phyloP scores from a whole-genome alignment of 495 filamentous ascomycete species.

The Rhizodiscina lignyota region DNA sequence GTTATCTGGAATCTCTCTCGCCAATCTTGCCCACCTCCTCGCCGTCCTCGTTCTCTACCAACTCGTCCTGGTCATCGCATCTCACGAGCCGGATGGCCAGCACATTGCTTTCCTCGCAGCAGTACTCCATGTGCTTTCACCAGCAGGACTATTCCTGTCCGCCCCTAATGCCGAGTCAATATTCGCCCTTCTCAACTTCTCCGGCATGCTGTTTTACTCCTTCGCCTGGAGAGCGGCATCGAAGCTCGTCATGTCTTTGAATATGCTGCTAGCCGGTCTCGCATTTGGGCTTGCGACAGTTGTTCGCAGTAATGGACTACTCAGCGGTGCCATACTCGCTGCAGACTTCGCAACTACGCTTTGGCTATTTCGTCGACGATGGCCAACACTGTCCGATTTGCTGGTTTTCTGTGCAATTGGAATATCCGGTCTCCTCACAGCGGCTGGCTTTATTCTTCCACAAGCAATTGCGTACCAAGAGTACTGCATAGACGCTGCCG shows the following conservation, averaged over 20 bases:
- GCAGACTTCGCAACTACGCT: conserved; percentile 32
- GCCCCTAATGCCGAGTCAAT: conserved; percentile 72
- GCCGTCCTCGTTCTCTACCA: conserved; percentile 56
- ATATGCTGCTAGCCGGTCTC: background rate
- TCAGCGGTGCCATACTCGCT: conserved; percentile 62
- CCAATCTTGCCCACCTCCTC: conserved; percentile 56
- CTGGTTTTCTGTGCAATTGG: background rate
- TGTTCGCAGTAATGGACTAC: conserved; percentile 72
- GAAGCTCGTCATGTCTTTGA: conserved; percentile 1
- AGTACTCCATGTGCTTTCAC: conserved; percentile 62
- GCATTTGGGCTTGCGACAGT: conserved; percentile 53
- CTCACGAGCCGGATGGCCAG: conserved; percentile 8
- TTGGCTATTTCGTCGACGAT: conserved; percentile 1
- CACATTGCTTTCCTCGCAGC: conserved; percentile 48
- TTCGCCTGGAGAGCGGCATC: conserved; percentile 14
- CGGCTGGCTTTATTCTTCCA: conserved; percentile 46
- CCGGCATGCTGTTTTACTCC: conserved; percentile 50
- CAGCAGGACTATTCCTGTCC: conserved; percentile 78
- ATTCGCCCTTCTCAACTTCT: conserved; percentile 63
- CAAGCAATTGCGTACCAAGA: conserved; percentile 58
- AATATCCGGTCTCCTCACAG: conserved; percentile 43
- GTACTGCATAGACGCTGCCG: conserved; percentile 47
- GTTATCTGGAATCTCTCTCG: conserved; percentile 42
- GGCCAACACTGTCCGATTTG: background rate
- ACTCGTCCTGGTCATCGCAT: conserved; percentile 29